phyloP scores from a whole-genome alignment of 495 filamentous ascomycete genomes.

The Hyphodiscus hymeniophilus region DNA sequence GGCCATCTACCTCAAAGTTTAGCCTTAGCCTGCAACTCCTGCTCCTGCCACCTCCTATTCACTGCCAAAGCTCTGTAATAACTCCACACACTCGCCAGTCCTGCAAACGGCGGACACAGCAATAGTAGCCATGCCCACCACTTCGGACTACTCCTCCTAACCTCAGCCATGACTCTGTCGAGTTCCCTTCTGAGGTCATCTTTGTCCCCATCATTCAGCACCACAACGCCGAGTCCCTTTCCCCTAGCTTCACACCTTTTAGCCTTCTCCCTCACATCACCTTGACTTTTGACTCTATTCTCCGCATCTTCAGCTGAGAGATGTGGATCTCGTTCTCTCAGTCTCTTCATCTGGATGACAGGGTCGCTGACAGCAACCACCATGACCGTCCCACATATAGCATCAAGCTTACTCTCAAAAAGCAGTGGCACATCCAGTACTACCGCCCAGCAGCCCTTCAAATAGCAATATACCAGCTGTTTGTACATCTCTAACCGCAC shows the following conservation, averaged over 20 bases:
- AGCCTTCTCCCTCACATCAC: constrained; percentile 75
- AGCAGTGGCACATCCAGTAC: constrained; percentile 90
- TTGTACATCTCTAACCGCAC: constrained; percentile 72
- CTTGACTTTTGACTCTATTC: constrained; percentile 76
- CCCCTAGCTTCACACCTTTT: constrained; percentile 57
- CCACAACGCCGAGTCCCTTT: constrained; percentile 56
- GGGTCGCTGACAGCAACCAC: constrained; percentile 54
- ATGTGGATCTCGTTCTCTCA: constrained; percentile 63
- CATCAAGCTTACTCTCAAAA: constrained; percentile 78
- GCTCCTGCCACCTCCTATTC: constrained; percentile 60
- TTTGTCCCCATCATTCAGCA: constrained; percentile 77
- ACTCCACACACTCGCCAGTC: constrained; percentile 53
- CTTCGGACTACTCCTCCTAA: constrained; percentile 54
- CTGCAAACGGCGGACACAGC: constrained; percentile 63
- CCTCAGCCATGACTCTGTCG: constrained; percentile 46
- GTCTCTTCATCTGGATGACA: constrained; percentile 62
- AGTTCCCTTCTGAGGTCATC: constrained; percentile 60
- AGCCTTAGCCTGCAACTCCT: constrained; percentile 57
- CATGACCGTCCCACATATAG: constrained; percentile 68
- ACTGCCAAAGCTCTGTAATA: constrained; percentile 58
- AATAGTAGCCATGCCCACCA: constrained; percentile 79
- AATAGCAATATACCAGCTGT: constrained; percentile 53
- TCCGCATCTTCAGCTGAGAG: constrained; percentile 70
- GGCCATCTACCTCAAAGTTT: constrained; percentile 41
- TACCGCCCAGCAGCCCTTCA: constrained; percentile 71